These are phyloP conservation scores for Protomyces macrosporus DNA, from an alignment of 1,139 yeast species.

Conservation along the genomic window DNA sequence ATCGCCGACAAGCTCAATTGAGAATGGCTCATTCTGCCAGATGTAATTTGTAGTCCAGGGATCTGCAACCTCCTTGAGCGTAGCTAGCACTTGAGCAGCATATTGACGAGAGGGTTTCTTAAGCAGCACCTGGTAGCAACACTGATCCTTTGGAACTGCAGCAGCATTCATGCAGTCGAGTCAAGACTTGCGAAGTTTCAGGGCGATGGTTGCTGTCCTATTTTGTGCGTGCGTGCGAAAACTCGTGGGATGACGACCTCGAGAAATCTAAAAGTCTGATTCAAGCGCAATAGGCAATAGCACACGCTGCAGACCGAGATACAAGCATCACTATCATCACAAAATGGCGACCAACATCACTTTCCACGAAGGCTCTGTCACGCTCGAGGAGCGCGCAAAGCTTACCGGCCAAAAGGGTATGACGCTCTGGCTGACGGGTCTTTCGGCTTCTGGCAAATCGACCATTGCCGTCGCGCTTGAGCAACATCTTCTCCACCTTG, in stretches of 20 bases:
- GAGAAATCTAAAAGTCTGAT: not conserved
- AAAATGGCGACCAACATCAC: slow-evolving; percentile 89
- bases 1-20: slow-evolving; percentile 26
- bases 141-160: not conserved
- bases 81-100: not conserved
- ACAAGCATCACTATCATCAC: no score
- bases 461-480: slow-evolving; percentile 94
- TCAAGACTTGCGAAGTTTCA: no score
- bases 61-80: slow-evolving; percentile 16
- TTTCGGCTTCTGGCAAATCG: slow-evolving; percentile 87
- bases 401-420: slow-evolving; percentile 79
- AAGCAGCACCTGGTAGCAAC: not conserved
- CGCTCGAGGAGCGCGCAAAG: slow-evolving; percentile 68
- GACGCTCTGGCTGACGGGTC: slow-evolving; percentile 91
- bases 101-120: not conserved
- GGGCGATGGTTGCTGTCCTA: no score
- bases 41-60: slow-evolving; percentile 32
- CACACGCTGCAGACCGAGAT: no score
- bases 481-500: slow-evolving; percentile 63
- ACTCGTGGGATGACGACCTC: not conserved
- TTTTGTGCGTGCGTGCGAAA: not conserved
- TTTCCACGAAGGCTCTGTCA: slow-evolving; percentile 79
- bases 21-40: slow-evolving; percentile 36
- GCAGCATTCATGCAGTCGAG: no score
- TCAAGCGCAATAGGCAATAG: no score